Percentiles rank a stretch among this genome's conserved stretches.
Conservation (phyloP, 139 green algal genomes). For the Edaphochlamys debaryana region DNA sequence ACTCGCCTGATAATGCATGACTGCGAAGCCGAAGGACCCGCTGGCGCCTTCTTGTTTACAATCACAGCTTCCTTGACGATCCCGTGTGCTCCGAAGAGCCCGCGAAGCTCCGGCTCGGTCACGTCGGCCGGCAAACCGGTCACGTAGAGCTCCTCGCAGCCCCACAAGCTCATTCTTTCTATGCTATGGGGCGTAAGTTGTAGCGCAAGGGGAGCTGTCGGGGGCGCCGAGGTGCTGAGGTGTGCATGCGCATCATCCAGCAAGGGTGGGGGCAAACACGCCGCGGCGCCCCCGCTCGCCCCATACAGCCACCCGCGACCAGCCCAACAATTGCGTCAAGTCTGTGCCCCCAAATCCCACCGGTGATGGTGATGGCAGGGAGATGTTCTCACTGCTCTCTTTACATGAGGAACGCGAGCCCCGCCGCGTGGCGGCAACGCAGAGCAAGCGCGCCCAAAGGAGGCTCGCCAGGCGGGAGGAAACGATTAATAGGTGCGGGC, state of each 20-base stretch:
- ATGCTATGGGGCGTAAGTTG: too few species aligned
- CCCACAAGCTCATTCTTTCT: conserved; percentile 26
- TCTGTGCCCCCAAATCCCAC: too few species aligned
- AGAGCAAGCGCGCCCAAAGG: conserved; percentile 17
- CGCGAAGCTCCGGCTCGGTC: conserved; percentile 13
- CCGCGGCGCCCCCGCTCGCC: too few species aligned
- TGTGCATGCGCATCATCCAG: too few species aligned
- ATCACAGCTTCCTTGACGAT: conserved; percentile 30
- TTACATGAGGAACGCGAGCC: conserved; percentile 11
- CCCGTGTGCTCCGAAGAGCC: conserved; percentile 20
- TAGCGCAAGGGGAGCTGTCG: too few species aligned
- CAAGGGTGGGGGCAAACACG: too few species aligned
- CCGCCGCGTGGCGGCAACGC: neutral
- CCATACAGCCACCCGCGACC: too few species aligned
- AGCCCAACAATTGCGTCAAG: too few species aligned
- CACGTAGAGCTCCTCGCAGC: conserved; percentile 38
- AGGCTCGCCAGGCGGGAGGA: too few species aligned
- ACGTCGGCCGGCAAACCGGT: conserved; percentile 12
- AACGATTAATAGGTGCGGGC: too few species aligned
- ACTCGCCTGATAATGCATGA: conserved; percentile 39
- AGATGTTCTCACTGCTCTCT: conserved; percentile 1
- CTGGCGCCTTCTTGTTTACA: conserved; percentile 30
- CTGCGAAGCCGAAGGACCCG: conserved; percentile 9
- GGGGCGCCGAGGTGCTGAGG: too few species aligned
- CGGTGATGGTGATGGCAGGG: too few species aligned